Base-by-base conservation (phyloP, 192 early-diverging fungal species). In the Backusella tuberculispora region DNA sequence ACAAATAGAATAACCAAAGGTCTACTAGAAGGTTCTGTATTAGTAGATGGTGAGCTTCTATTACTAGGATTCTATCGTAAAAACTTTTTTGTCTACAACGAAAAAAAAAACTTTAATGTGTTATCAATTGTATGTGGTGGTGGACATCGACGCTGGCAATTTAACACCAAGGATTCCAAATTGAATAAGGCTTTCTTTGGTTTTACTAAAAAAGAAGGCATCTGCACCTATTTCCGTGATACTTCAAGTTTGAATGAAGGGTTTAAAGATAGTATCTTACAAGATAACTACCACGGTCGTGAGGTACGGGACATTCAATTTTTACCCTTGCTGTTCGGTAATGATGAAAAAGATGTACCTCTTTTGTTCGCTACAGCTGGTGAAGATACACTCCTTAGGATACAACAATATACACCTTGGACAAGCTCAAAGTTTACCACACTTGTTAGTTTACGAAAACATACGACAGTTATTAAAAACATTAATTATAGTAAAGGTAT, bases 11-110 rank as follows among this genome's bases (percentile, higher is more conserved):
- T 96, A 40, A 95, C 95, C 6, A 85, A 84, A 43, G 95, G 94
- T 7, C 92, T 92, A 89, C 64, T 95, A 37, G 94, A 95, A 78
- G 80, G 82, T 13, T 78, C 85, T 42, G 21, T 86, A 3, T 77
- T 83, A n/a, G 76, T 88, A 38, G 85, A 90, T 60, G 81, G 78
- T 4, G 81, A 85, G 17, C 70, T 92, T 9, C 66, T 92, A 0
- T 78, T 92, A 5, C 83, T 92, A 24, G 91, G 92, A 5, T 96
- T 95, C 76, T 92, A 88, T 74, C 81, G 90, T 34, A 92, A 92
- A 65, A 80, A 89, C 26, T 85, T 95, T 47, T 92, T 92, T 71
- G 83, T 94, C 0, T 84, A 88, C 63, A 94, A 96, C 73, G 86
- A 89, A 63, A 81, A 81, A 6, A 90, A 90, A 72, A 83, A 88